phyloP scores from a whole-genome alignment of 2,329 filamentous ascomycete species.

The Fusarium heterosporum region DNA sequence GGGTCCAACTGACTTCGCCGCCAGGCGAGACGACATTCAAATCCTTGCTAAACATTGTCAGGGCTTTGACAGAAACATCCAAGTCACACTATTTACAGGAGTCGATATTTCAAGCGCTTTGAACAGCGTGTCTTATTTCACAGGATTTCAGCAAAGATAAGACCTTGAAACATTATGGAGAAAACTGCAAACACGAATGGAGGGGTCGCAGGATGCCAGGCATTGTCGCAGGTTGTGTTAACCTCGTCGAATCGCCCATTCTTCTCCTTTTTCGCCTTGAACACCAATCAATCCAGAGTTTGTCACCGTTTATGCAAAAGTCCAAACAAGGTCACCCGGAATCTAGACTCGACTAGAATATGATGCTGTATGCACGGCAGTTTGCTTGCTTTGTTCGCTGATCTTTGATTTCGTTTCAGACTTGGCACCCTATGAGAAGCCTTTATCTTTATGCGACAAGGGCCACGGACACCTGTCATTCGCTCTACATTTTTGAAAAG shows the following conservation, averaged over 20 bases:
- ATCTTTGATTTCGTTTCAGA: conserved; percentile 26
- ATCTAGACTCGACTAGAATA: conserved; percentile 11
- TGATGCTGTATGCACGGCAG: conserved; percentile 30
- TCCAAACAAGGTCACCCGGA: conserved; percentile 10
- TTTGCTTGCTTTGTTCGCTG: conserved; percentile 19
- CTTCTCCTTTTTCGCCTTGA: conserved; percentile 31
- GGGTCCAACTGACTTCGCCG: conserved; percentile 22
- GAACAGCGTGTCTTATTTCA: neutral
- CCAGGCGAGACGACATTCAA: conserved; percentile 24
- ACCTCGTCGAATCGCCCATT: conserved; percentile 15
- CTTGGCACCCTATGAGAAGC: conserved; percentile 14
- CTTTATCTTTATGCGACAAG: neutral
- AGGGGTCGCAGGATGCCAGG: conserved; percentile 13
- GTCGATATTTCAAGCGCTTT: neutral
- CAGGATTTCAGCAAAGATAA: neutral
- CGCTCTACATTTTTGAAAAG: neutral
- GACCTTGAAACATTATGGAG: conserved; percentile 3
- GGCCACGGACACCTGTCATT: neutral
- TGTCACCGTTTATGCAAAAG: conserved; percentile 10
- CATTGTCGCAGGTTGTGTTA: conserved; percentile 18
- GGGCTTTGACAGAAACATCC: conserved; percentile 8
- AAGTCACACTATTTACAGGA: neutral
- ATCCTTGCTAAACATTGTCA: conserved; percentile 25
- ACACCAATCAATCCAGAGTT: conserved; percentile 18
- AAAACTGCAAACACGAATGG: conserved; percentile 36